phyloP scores from a whole-genome alignment of 176 grass and related monocot species.

The Hyparrhenia diplandra region DNA sequence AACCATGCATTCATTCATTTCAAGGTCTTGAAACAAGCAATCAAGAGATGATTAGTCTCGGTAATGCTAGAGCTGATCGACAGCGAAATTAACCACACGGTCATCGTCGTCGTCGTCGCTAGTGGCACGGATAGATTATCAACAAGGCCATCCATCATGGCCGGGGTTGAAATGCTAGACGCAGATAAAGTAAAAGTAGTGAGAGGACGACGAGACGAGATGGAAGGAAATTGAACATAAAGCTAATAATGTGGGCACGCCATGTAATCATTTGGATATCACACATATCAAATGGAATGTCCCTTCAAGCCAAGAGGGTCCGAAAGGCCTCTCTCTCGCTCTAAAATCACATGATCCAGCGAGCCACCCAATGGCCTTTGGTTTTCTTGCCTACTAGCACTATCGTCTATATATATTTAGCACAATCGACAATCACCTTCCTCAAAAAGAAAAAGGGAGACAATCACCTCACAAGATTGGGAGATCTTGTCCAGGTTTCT shows the following conservation, averaged over 20 bases:
- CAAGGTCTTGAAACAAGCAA: conserved; percentile 26
- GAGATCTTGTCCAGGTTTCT: conserved; percentile 16
- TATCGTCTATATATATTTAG: neutral
- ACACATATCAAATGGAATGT: conserved; percentile 27
- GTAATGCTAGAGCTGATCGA: conserved; percentile 10
- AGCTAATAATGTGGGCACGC: conserved; percentile 6
- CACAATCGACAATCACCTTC: neutral
- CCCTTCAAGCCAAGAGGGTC: conserved; percentile 1
- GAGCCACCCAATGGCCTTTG: conserved; percentile 29
- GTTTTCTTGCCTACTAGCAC: neutral
- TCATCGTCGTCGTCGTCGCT: neutral
- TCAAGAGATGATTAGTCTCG: conserved; percentile 37
- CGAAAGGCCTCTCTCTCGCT: neutral
- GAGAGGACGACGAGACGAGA: neutral
- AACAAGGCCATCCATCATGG: conserved; percentile 33
- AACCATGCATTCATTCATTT: conserved; percentile 21
- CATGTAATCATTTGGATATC: conserved; percentile 50
- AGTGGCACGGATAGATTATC: conserved; percentile 22
- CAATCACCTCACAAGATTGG: conserved; percentile 20
- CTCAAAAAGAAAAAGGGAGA: neutral
- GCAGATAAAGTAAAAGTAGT: conserved; percentile 1
- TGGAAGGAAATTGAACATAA: conserved; percentile 8
- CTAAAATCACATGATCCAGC: conserved; percentile 27
- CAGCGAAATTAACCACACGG: neutral
- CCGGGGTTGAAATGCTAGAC: conserved; percentile 3